phyloP scores from a whole-genome alignment of 768 basidiomycete species.

The Mycena amicta region DNA sequence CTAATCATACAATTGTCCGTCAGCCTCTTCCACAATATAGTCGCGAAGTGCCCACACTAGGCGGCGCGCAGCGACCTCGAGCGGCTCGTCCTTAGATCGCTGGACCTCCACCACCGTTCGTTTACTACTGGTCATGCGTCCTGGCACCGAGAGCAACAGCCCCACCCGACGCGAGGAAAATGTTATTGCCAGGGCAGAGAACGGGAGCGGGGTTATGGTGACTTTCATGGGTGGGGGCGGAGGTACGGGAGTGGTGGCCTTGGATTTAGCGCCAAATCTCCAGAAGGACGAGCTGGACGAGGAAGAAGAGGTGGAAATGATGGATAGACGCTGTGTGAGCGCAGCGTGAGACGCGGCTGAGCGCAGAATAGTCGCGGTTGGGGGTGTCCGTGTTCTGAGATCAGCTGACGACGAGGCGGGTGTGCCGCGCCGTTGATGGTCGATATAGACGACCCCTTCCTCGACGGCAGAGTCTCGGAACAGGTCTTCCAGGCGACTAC shows the following conservation, averaged over 20 bases:
- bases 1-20: conserved; percentile 3
- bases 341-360: conserved; percentile 21
- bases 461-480: conserved; percentile 46
- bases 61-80: conserved; percentile 58
- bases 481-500: conserved; percentile 74
- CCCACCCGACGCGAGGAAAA: conserved; percentile 48
- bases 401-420: conserved; percentile 5
- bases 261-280: conserved; percentile 15
- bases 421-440: conserved; percentile 10
- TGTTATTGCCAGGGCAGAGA: conserved; percentile 40
- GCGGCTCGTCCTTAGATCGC: conserved; percentile 51
- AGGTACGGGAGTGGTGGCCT: neutral
- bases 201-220: conserved; percentile 36
- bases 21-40: conserved; percentile 36
- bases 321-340: conserved; percentile 10
- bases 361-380: conserved; percentile 16
- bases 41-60: conserved; percentile 52
- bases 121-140: conserved; percentile 34
- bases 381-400: neutral
- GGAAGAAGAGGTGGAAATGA: conserved; percentile 1
- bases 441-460: conserved; percentile 42
- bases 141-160: conserved; percentile 34
- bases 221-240: conserved; percentile 16
- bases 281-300: conserved; percentile 13
- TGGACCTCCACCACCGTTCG: conserved; percentile 58